Evolutionary conservation across 2,329 filamentous ascomycete species (phyloP).

Genomic region (Scorias spongiosa): DNA sequence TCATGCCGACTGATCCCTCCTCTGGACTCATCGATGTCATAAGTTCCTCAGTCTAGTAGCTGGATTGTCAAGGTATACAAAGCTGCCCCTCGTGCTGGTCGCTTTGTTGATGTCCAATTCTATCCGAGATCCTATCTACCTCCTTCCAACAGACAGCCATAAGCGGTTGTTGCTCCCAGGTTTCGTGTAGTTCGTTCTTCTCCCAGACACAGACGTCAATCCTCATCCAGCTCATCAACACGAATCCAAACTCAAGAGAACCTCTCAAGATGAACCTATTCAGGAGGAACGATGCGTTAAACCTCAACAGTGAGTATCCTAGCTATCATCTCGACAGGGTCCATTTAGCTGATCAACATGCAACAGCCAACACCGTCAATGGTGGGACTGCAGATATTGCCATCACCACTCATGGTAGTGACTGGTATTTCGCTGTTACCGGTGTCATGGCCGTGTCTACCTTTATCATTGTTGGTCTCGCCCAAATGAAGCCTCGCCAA

Average conservation of each 20-base stretch:
- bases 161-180: too few relatives aligned
- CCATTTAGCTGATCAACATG: background rate
- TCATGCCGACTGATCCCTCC: too few relatives aligned
- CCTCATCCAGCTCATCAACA: too few relatives aligned
- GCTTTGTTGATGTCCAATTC: too few relatives aligned
- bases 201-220: too few relatives aligned
- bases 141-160: too few relatives aligned
- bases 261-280: slow-evolving; percentile 2
- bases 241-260: too few relatives aligned
- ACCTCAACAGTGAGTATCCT: slow-evolving; percentile 24
- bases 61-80: too few relatives aligned
- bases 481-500: slow-evolving; percentile 37
- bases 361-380: slow-evolving; percentile 25
- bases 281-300: slow-evolving; percentile 30
- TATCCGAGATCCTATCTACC: background rate
- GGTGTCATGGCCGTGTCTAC: slow-evolving; percentile 43
- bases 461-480: slow-evolving; percentile 37
- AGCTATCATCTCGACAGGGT: background rate
- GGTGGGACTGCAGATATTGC: slow-evolving; percentile 35
- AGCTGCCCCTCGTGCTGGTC: too few relatives aligned
- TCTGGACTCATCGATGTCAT: too few relatives aligned
- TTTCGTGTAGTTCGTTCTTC: too few relatives aligned
- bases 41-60: too few relatives aligned
- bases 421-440: slow-evolving; percentile 49
- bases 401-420: slow-evolving; percentile 44